These are phyloP conservation scores for Wickerhamiella parazyma DNA, from an alignment of 805 yeast genomes.

Conservation along the genomic window DNA sequence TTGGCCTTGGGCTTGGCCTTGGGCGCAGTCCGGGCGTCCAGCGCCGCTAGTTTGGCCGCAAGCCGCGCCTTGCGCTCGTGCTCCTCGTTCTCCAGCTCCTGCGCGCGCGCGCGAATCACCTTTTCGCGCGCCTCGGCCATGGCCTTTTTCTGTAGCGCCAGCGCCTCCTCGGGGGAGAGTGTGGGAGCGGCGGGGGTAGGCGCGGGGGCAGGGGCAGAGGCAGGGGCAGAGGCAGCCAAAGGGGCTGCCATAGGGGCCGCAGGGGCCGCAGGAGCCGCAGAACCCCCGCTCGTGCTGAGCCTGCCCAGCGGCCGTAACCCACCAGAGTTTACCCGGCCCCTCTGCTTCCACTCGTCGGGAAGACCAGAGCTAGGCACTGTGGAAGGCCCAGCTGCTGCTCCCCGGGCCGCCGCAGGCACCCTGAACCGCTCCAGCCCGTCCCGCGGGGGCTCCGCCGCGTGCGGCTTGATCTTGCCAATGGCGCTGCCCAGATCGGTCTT, in stretches of 20 bases:
- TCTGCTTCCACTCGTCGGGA: not conserved
- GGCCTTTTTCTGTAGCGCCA: conserved; percentile 23
- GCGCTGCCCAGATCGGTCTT: not conserved
- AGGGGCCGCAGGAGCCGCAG: not conserved
- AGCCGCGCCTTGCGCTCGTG: conserved; percentile 11
- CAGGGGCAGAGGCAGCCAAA: conserved; percentile 1
- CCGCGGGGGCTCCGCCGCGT: not conserved
- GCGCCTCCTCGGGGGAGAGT: conserved; percentile 10
- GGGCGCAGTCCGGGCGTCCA: not conserved
- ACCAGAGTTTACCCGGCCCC: not conserved
- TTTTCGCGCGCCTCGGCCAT: conserved; percentile 26
- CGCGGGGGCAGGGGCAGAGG: conserved; percentile 3
- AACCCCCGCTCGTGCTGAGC: not conserved
- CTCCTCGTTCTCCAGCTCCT: conserved; percentile 14
- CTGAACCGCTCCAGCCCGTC: conserved; percentile 16
- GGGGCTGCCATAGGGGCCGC: conserved; percentile 1
- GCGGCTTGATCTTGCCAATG: not conserved
- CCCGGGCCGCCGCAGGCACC: no score
- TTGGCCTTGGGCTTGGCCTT: not conserved
- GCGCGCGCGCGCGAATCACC: conserved; percentile 19
- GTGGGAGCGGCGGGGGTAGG: not conserved
- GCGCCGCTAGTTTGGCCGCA: not conserved
- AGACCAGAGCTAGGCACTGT: not conserved
- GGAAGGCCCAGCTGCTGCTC: not conserved
- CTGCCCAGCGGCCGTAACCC: conserved; percentile 1